Base-by-base conservation (phyloP, 2,329 filamentous ascomycete species). In the Colletotrichum sp. region DNA sequence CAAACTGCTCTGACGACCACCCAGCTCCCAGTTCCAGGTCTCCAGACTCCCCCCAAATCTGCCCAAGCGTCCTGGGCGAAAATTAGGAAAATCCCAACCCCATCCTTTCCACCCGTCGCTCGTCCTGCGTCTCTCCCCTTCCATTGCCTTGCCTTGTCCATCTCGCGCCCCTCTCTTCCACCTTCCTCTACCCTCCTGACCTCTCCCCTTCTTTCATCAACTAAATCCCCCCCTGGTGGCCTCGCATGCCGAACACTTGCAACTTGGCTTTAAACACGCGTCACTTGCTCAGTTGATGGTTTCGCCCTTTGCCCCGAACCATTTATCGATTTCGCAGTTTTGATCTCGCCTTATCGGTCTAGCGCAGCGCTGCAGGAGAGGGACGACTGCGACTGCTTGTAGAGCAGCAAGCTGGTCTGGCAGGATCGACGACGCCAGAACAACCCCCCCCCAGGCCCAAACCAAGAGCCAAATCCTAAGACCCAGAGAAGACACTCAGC, bases 71-170 rank as follows among this genome's bases (percentile, higher is more conserved):
- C 68, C 69, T 74, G 75, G 70, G 61, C 78, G 77, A 79, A 79
- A 79, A 77, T 78, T 77, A 63, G 77, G 75, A 79, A 79, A 79
- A 79, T 77, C 75, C 80, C 80, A 80, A 78, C 80, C 81, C 80
- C 79, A 78, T 79, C 77, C 78, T 78, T 77, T 77, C 73, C 72
- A 67, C 72, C 63, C 77, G 52, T 72, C 74, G 61, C 44, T 59
- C 70, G 59, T 63, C 52, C 70, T 61, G 30, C 65, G 36, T 72
- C 69, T 52, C 69, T 74, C 65, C 71, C 75, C 72, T 67, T 67
- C 72, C 32, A 69, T 64, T 70, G 66, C 69, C 55, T 70, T 77
- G 36, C 44, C 67, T 57, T 64, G 59, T 75, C 69, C 34, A 22
- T 25, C 49, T 76, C 69, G n/a, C 44, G 57, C 67, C 57, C 74